Evolutionary conservation across 345 rosid genomes (phyloP), one percentile per base, ranked within the genome.

Genomic region (Ceriops tagal): DNA sequence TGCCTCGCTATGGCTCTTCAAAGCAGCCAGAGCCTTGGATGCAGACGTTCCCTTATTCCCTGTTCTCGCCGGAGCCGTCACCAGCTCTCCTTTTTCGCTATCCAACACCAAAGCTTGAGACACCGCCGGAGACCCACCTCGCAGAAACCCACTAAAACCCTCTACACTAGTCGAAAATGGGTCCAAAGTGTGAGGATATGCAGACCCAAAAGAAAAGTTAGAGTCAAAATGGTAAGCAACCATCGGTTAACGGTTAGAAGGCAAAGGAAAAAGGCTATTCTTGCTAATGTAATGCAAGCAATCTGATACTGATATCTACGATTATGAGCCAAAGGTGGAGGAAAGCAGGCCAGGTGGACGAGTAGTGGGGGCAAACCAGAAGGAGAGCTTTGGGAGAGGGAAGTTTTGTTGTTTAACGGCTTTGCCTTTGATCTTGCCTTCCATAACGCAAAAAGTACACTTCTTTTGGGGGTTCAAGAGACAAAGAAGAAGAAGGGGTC

Each of bases 361-460:
- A 57, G 82, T 85, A 35, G 90, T 84, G 55, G 88, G 90, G 27
- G 90, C 90, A 56, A 87, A 89, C 92, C 92, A 85, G 70, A 85
- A 85, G 34, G 96, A 89, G 60, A 85, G 85, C 75, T 77, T 83
- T 67, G 81, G 87, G 32, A 82, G 84, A 59, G 80, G 83, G 77
- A 84, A 87, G 68, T 79, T 85, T 68, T 70, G 95, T 21, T 77
- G 78, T 61, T 77, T 80, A 49, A 73, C 69, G 65, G 79, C 63
- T 66, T 70, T 72, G 77, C 63, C 70, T 28, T 24, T 32, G 66
- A 75, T 64, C 70, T 64, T 64, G 43, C 27, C 37, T 64, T 64
- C 78, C 73, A 75, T 75, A 52, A 49, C 67, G 70, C 58, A 21
- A 64, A 69, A 49, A 65, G 22, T 55, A 63, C 47, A n/a, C 21